Conservation (phyloP, 139 green algal genomes). For the Chlorella sp. region DNA sequence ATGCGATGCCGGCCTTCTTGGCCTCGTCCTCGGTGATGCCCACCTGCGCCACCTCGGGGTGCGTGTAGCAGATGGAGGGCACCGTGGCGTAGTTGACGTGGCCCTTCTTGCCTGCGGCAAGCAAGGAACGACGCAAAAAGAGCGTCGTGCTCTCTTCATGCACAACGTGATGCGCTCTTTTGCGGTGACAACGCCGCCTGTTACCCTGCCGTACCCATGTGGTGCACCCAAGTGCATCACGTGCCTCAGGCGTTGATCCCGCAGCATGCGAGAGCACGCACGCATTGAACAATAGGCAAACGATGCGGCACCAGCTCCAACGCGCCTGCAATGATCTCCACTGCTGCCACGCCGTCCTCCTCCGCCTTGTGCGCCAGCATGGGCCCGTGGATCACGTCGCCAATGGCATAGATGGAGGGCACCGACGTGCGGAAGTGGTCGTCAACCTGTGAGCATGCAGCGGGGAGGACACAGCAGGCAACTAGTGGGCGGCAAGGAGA, state of each 20-base stretch:
- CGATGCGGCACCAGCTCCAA: not conserved
- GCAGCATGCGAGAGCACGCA: not conserved
- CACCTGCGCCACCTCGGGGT: conserved; percentile 18
- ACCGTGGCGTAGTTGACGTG: conserved; percentile 98
- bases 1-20: conserved; percentile 29
- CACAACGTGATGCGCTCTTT: no score
- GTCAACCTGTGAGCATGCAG: conserved; percentile 45
- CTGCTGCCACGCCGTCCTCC: conserved; percentile 95
- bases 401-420: conserved; percentile 83
- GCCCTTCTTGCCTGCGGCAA: conserved; percentile 62
- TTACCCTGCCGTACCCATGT: no score
- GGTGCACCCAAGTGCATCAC: not conserved
- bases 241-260: no score
- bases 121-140: not conserved
- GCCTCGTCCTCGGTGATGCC: conserved; percentile 43
- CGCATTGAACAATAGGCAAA: not conserved
- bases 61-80: conserved; percentile 96
- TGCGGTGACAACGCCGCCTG: no score
- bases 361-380: conserved; percentile 99
- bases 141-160: no score
- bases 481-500: no score
- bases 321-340: conserved; percentile 82
- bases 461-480: no score
- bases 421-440: conserved; percentile 63
- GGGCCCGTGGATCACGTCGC: conserved; percentile 84